Percentiles rank a stretch among this genome's conserved stretches.
Conservation (phyloP, 2,329 filamentous ascomycete species). For the Aspergillus carbonarius region DNA sequence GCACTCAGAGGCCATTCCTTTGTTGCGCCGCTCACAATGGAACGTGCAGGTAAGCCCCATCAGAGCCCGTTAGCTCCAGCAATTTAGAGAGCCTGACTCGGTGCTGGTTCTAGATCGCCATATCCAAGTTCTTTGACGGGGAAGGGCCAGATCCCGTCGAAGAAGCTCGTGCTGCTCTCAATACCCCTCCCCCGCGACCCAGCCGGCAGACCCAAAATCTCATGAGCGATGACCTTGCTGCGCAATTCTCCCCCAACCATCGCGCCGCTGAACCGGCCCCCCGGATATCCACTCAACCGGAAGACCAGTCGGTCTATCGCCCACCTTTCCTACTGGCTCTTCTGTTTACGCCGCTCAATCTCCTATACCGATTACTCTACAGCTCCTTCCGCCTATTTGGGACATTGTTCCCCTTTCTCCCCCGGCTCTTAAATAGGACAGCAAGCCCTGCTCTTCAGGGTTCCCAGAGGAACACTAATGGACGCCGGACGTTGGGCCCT, state of each 20-base stretch:
- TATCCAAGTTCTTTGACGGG: slow-evolving; percentile 96
- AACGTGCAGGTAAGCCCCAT: slow-evolving; percentile 70
- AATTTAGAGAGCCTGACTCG: background rate
- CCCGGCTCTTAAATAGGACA: slow-evolving; percentile 54
- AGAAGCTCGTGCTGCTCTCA: slow-evolving; percentile 67
- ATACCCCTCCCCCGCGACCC: slow-evolving; percentile 60
- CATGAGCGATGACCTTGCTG: slow-evolving; percentile 47
- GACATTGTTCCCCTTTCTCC: slow-evolving; percentile 78
- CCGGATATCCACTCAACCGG: slow-evolving; percentile 75
- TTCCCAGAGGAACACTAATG: slow-evolving; percentile 59
- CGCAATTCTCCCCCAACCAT: slow-evolving; percentile 32
- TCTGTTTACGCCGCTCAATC: slow-evolving; percentile 75
- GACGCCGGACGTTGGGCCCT: slow-evolving; percentile 74
- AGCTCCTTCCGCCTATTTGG: slow-evolving; percentile 68
- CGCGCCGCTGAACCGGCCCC: slow-evolving; percentile 68
- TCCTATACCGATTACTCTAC: slow-evolving; percentile 71
- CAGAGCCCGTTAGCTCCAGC: no score
- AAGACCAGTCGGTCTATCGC: slow-evolving; percentile 63
- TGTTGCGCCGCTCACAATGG: slow-evolving; percentile 88
- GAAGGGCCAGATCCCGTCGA: slow-evolving; percentile 80
- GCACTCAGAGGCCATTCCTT: slow-evolving; percentile 68
- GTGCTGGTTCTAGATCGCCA: slow-evolving; percentile 69
- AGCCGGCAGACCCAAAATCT: slow-evolving; percentile 71
- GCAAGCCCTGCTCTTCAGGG: slow-evolving; percentile 51
- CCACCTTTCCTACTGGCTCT: slow-evolving; percentile 75